Conservation (phyloP, 1,284 basidiomycete species). For the Sanghuangporus baumii region DNA sequence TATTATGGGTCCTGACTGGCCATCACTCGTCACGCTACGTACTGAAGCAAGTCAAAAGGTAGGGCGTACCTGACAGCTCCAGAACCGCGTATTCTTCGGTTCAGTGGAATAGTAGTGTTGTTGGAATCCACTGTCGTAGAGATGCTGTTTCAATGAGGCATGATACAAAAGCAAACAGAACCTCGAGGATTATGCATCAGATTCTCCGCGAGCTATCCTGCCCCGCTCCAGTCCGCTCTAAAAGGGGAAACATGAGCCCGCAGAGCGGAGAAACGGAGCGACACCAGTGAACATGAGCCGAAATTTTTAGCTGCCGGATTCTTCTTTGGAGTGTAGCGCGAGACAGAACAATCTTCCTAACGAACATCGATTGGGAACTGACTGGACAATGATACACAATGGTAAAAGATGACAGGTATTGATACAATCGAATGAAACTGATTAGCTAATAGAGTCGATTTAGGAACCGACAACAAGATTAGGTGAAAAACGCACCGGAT, state of each 20-base stretch:
- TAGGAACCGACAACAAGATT: neutral
- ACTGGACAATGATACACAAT: neutral
- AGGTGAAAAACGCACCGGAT: neutral
- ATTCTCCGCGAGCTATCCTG: conserved; percentile 13
- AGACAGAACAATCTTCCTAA: neutral
- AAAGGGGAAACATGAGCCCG: neutral
- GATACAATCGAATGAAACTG: neutral
- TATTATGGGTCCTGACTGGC: neutral
- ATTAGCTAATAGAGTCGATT: neutral
- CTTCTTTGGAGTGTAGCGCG: neutral
- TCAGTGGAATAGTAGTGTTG: conserved; percentile 4
- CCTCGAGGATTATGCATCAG: conserved; percentile 21
- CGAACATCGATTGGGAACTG: too few species aligned
- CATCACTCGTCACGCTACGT: neutral
- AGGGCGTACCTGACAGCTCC: neutral
- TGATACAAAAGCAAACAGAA: neutral
- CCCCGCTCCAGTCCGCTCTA: neutral
- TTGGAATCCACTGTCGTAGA: neutral
- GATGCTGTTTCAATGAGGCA: neutral
- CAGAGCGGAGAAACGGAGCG: conserved; percentile 2
- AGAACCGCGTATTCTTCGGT: neutral
- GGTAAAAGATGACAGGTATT: neutral
- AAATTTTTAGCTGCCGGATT: neutral
- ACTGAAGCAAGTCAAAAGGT: neutral
- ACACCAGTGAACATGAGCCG: neutral